Evolutionary conservation across 176 grass and related monocot genomes (phyloP).

Genomic region (Otatea glauca): DNA sequence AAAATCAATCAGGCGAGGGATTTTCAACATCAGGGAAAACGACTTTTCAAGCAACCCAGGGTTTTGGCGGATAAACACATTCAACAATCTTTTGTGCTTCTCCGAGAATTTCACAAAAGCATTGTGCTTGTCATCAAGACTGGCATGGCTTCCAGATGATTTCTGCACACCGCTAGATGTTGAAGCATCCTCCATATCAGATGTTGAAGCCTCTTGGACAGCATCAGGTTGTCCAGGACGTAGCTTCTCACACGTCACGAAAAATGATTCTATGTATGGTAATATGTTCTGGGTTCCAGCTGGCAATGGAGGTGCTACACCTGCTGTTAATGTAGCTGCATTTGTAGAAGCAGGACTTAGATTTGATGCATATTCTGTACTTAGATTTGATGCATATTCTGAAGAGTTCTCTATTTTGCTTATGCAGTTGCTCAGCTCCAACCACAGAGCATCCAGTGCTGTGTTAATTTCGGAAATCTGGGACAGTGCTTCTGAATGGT

Average conservation of each 20-base stretch:
- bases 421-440: constrained; percentile 94
- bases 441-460: constrained; percentile 83
- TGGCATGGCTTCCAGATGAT: constrained; percentile 54
- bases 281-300: constrained; percentile 96
- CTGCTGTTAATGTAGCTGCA: constrained; percentile 58
- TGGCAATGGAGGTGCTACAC: constrained; percentile 79
- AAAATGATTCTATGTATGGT: constrained; percentile 97
- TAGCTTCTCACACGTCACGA: constrained; percentile 94
- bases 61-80: constrained; percentile 96
- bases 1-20: constrained; percentile 94
- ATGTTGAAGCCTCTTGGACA: constrained; percentile 68
- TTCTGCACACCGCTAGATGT: constrained; percentile 60
- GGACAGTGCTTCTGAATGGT: constrained; percentile 65
- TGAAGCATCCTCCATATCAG: constrained; percentile 88
- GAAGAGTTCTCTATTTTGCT: constrained; percentile 95
- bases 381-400: constrained; percentile 60
- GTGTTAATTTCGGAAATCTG: constrained; percentile 86
- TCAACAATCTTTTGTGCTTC: constrained; percentile 90
- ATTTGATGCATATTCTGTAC: constrained; percentile 65
- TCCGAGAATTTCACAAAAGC: constrained; percentile 95
- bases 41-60: constrained; percentile 94
- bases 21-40: constrained; percentile 94
- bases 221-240: constrained; percentile 68
- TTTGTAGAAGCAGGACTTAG: constrained; percentile 60
- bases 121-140: constrained; percentile 76